Evolutionary conservation across 2,329 filamentous ascomycete species (phyloP), one percentile per base, ranked within the genome.

Genomic region (Diatrype stigma): DNA sequence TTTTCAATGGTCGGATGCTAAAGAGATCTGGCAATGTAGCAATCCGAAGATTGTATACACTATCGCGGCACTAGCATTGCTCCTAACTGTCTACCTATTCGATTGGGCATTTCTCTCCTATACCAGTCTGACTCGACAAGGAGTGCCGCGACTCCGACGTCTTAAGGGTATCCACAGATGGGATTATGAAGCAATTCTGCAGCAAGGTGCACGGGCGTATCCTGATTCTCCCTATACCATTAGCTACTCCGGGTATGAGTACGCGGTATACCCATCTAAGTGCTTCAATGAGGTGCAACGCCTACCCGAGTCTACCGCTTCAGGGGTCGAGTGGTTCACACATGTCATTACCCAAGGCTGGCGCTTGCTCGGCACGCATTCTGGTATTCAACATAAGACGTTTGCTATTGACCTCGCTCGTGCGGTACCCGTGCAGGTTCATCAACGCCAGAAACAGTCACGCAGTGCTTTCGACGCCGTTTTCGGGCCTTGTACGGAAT

Each of bases 271-370:
- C 26, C 55, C 57, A 6, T 46, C 47, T 3, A 40, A 47, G 6
- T 46, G 28, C 22, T 59, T 50, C n/a, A 51, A 58, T 21, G 55
- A 59, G 26, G 38, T 59, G 11, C 57, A 58, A 40, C 38, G 45
- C 3, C 12, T 58, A 3, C 49, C 50, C 2, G 21, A 17, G 19
- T 26, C 46, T 10, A 40, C 48, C 30, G 55, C 55, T 4, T 59
- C 55, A 1, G 38, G 45, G 21, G 23, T 53, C 35, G 51, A 51
- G n/a, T 59, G 32, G 26, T 54, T 57, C 22, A 47, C 47, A 11
- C 42, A 47, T 8, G 19, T 26, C 6, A 38, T 49, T 22, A 56
- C 45, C 45, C 48, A 51, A 16, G 55, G 53, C 2, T 59, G 51
- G 51, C 19, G 21, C 3, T 51, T 57, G 19, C 47, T 59, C 10